phyloP scores from a whole-genome alignment of 108 stramenopile genomes.

The Skeletonema tropicum region DNA sequence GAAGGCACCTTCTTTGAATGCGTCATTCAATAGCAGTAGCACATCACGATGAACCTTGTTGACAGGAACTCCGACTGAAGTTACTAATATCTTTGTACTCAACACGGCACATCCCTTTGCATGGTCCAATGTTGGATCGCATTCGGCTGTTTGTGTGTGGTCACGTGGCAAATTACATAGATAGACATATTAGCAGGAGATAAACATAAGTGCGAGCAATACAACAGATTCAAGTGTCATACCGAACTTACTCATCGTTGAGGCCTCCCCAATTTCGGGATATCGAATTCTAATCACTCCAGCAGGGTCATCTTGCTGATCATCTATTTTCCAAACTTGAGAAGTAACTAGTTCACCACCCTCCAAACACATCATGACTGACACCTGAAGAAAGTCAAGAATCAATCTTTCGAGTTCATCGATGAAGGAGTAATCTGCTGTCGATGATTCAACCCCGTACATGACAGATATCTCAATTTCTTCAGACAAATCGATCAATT shows the following conservation, averaged over 20 bases:
- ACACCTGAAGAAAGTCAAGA: slow-evolving; percentile 32
- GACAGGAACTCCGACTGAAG: slow-evolving; percentile 15
- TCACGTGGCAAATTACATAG: not conserved
- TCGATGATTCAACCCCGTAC: slow-evolving; percentile 37
- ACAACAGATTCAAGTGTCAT: not conserved
- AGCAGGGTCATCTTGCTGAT: not conserved
- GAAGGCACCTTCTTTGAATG: slow-evolving; percentile 33
- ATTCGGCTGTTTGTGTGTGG: slow-evolving; percentile 22
- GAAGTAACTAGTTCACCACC: not conserved
- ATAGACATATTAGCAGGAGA: not conserved
- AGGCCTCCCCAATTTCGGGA: slow-evolving; percentile 26
- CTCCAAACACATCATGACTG: slow-evolving; percentile 34
- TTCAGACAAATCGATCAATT: not conserved
- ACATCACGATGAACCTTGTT: slow-evolving; percentile 23
- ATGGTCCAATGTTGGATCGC: slow-evolving; percentile 26
- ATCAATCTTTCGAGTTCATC: slow-evolving; percentile 32
- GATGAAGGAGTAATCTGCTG: slow-evolving; percentile 1
- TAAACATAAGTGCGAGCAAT: not conserved
- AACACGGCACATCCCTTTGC: slow-evolving; percentile 41
- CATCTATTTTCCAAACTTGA: slow-evolving; percentile 18
- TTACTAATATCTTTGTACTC: slow-evolving; percentile 39
- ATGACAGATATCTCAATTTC: slow-evolving; percentile 42
- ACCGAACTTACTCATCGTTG: slow-evolving; percentile 36
- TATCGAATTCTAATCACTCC: slow-evolving; percentile 49
- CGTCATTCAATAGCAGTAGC: slow-evolving; percentile 30